A percentile compares a stretch with the other conserved stretches of the same genome.
Evolutionary conservation across 192 early-diverging fungal genomes (phyloP).

Genomic region (Umbelopsis isabellina): DNA sequence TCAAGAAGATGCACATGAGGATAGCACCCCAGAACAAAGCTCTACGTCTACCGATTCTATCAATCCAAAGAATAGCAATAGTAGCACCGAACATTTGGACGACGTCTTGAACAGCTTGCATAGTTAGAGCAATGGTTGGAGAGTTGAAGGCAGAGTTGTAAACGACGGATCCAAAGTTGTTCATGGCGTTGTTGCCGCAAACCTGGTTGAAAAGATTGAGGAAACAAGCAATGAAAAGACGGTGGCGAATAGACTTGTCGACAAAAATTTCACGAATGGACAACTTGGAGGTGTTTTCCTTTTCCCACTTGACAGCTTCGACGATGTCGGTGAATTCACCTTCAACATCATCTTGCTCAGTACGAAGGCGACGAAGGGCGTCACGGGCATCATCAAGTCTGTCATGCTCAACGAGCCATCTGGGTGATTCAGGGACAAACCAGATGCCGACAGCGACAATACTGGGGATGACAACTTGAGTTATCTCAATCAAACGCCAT

Average conservation of each 20-base stretch:
- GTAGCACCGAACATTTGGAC: constrained; percentile 80
- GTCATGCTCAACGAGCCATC: constrained; percentile 73
- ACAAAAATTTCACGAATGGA: constrained; percentile 43
- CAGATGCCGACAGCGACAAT: constrained; percentile 64
- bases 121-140: constrained; percentile 42
- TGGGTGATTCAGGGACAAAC: constrained; percentile 81
- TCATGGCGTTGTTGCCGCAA: constrained; percentile 69
- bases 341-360: constrained; percentile 52
- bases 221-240: constrained; percentile 49
- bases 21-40: constrained; percentile 70
- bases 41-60: constrained; percentile 72
- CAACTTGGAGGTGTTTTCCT: constrained; percentile 39
- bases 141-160: constrained; percentile 51
- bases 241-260: constrained; percentile 31
- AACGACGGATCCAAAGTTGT: constrained; percentile 63
- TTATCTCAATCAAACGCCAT: constrained; percentile 20
- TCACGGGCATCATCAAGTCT: constrained; percentile 64
- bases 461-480: constrained; percentile 75
- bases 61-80: constrained; percentile 78
- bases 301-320: constrained; percentile 61
- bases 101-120: constrained; percentile 68
- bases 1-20: constrained; percentile 59
- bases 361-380: constrained; percentile 67
- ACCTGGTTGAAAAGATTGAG: constrained; percentile 67
- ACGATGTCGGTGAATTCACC: constrained; percentile 70